Percentiles rank a stretch among this genome's conserved stretches.
Conservation (phyloP, 176 grass and related monocot species). For the Phoenix dactylifera region DNA sequence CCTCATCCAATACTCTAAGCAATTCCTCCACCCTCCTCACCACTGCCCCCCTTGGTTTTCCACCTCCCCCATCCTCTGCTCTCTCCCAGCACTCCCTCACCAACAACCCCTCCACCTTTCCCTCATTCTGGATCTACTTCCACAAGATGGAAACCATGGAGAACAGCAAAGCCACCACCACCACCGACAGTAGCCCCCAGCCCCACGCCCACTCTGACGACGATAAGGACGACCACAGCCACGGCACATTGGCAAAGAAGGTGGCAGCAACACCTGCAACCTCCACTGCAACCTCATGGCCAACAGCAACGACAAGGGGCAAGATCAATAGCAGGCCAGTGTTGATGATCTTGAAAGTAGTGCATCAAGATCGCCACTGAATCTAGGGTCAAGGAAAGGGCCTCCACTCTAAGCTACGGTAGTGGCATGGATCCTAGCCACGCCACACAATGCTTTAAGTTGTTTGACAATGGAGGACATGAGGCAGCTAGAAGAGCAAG, state of each 20-base stretch:
- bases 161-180: conserved; percentile 15
- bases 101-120: conserved; percentile 32
- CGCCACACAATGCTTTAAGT: conserved; percentile 8
- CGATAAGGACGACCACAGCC: conserved; percentile 1
- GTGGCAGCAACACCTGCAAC: conserved; percentile 35
- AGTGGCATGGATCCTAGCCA: not conserved
- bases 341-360: conserved; percentile 81
- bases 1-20: no score
- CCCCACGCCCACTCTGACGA: conserved; percentile 41
- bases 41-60: conserved; percentile 37
- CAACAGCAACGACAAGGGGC: conserved; percentile 27
- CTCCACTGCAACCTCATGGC: conserved; percentile 63
- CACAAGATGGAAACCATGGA: conserved; percentile 65
- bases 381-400: not conserved
- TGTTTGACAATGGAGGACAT: conserved; percentile 1
- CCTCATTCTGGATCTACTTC: conserved; percentile 57
- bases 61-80: conserved; percentile 52
- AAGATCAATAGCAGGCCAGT: conserved; percentile 27
- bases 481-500: conserved; percentile 7
- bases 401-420: not conserved
- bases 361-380: conserved; percentile 22
- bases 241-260: not conserved
- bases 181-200: conserved; percentile 26
- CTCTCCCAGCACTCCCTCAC: conserved; percentile 37
- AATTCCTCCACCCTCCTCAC: conserved; percentile 33